These are phyloP conservation scores for Drechmeria coniospora DNA, from an alignment of 2,329 filamentous ascomycete species.

Conservation along the genomic window DNA sequence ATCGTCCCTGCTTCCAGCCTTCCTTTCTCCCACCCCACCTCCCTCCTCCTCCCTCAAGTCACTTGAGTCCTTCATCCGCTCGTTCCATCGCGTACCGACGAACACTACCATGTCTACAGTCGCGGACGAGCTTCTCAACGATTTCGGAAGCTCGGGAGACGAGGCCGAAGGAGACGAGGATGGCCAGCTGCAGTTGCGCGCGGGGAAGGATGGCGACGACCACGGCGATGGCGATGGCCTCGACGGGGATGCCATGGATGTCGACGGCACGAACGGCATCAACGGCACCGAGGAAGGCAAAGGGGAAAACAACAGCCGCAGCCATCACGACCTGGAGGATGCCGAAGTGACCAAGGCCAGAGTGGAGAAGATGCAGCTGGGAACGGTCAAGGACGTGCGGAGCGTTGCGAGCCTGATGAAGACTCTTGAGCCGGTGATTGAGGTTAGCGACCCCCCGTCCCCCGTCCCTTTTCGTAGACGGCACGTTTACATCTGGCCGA, in stretches of 20 bases:
- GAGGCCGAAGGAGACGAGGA: constrained; percentile 51
- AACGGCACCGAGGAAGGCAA: constrained; percentile 28
- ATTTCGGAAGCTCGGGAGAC: constrained; percentile 49
- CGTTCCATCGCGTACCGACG: neutral
- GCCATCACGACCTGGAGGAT: constrained; percentile 41
- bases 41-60: too few relatives aligned
- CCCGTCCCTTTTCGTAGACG: constrained; percentile 10
- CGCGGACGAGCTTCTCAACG: constrained; percentile 81
- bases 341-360: constrained; percentile 60
- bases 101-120: constrained; percentile 59
- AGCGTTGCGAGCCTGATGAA: constrained; percentile 71
- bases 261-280: constrained; percentile 44
- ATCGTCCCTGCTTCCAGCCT: neutral
- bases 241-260: constrained; percentile 32
- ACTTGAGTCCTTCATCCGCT: neutral
- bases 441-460: constrained; percentile 43
- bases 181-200: constrained; percentile 26
- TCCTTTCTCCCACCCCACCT: too few relatives aligned
- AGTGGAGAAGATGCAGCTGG: constrained; percentile 69
- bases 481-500: constrained; percentile 47
- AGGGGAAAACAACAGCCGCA: constrained; percentile 38
- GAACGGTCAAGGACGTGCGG: constrained; percentile 59
- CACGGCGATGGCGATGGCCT: constrained; percentile 23
- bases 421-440: constrained; percentile 62
- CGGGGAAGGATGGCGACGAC: constrained; percentile 24